phyloP scores from a whole-genome alignment of 192 early-diverging fungal species.

The Coemansia sp. region DNA sequence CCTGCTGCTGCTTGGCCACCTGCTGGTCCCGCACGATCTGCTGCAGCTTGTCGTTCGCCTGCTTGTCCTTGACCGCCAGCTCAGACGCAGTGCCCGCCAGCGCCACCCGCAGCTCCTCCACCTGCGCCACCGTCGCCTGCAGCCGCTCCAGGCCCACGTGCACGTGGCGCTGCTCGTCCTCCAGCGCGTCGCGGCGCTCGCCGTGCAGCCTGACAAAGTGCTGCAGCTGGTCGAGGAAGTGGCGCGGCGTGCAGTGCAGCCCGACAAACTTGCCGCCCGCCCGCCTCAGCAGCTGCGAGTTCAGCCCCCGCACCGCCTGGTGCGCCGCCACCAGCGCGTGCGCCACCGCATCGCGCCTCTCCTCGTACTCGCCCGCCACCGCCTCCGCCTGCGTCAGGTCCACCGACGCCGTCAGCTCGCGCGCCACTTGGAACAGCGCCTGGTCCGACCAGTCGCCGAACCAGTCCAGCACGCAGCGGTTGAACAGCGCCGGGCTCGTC shows the following conservation, averaged over 20 bases:
- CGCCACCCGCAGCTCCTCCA: slow-evolving; percentile 86
- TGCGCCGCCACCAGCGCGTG: slow-evolving; percentile 94
- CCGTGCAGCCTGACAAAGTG: slow-evolving; percentile 88
- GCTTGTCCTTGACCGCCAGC: slow-evolving; percentile 79
- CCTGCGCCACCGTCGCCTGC: slow-evolving; percentile 90
- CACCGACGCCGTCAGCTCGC: slow-evolving; percentile 88
- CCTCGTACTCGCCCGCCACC: slow-evolving; percentile 24
- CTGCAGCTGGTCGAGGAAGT: slow-evolving; percentile 96
- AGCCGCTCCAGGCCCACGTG: slow-evolving; percentile 97
- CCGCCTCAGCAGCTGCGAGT: slow-evolving; percentile 76
- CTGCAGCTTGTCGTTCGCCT: slow-evolving; percentile 94
- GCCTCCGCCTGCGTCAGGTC: slow-evolving; percentile 67
- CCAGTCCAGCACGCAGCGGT: slow-evolving; percentile 99
- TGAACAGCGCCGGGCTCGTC: slow-evolving; percentile 99
- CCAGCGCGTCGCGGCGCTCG: slow-evolving; percentile 91
- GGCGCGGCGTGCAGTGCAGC: slow-evolving; percentile 93
- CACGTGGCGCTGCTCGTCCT: slow-evolving; percentile 98
- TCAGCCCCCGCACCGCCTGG: slow-evolving; percentile 84
- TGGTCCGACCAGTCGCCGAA: slow-evolving; percentile 99
- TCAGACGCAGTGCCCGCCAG: slow-evolving; percentile 83
- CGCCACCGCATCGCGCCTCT: slow-evolving; percentile 79
- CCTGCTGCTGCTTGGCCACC: slow-evolving; percentile 87
- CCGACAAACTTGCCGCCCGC: slow-evolving; percentile 42
- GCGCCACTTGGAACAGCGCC: slow-evolving; percentile 97
- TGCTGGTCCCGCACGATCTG: slow-evolving; percentile 95